Base-by-base conservation (phyloP, 176 grass and related monocot genomes). In the Eleusine coracana region DNA sequence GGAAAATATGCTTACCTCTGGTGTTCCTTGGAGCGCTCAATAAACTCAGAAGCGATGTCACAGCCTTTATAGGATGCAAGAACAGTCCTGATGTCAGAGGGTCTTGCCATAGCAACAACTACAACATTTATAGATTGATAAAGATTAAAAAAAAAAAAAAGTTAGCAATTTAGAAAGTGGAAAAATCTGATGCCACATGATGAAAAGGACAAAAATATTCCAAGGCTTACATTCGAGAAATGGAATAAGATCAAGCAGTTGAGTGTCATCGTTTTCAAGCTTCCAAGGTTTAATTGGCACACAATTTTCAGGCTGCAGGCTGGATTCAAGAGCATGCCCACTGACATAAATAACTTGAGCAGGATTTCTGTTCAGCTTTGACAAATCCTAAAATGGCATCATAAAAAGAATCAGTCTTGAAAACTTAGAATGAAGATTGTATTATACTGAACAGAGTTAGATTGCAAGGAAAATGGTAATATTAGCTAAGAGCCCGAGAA, bases 211-310 rank as follows among this genome's bases (percentile, higher is more conserved):
- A 66, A 21, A 58, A 44, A 31, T 23, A 67, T 71, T 18, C 9
- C n/a, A 71, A 14, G 34, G 10, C 86, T 91, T 87, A 99, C 96
- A 99, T 92, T 99, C 96, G 40, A 99, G 96, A 90, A 99, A 99
- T 38, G 93, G 96, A 92, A 99, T 87, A 85, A 96, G 89, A 96
- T 99, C 96, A 44, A 99, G 86, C 49, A 96, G 89, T 63, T 88
- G 91, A 44, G 96, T 99, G 52, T 99, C 96, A 67, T 91, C 89
- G 78, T 85, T 90, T 91, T 96, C 96, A 89, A 95, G 91, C 82
- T 89, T 96, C 96, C 92, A 99, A 56, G 96, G 93, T 84, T 93
- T 99, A 65, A 99, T 80, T 34, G 70, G 60, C 49, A 99, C 89
- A 78, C 71, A 87, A 80, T 99, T 99, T 72, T 90, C 91, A 77